Conservation (phyloP, 2,329 filamentous ascomycete species). For the Alternaria sp. region DNA sequence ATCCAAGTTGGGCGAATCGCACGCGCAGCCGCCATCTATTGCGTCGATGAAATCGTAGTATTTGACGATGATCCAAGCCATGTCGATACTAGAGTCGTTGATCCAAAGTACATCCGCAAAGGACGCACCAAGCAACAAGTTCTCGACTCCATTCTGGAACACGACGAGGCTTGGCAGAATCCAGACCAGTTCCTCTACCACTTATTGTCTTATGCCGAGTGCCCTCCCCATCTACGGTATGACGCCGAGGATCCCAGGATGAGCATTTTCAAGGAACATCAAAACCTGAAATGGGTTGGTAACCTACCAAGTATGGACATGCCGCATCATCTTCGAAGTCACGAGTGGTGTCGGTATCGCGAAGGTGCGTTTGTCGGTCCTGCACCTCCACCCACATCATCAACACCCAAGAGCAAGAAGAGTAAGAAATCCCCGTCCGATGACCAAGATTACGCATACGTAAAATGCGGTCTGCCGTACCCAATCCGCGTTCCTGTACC, state of each 20-base stretch:
- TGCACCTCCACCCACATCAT: slow-evolving; percentile 18
- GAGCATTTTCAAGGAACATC: slow-evolving; percentile 77
- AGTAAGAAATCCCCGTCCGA: slow-evolving; percentile 45
- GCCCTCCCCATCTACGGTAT: slow-evolving; percentile 74
- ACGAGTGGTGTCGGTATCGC: slow-evolving; percentile 81
- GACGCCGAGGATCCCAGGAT: slow-evolving; percentile 59
- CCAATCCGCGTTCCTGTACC: slow-evolving; percentile 63
- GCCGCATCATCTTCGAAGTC: slow-evolving; percentile 79
- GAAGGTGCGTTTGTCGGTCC: slow-evolving; percentile 72
- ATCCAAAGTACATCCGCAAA: slow-evolving; percentile 32
- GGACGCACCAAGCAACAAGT: slow-evolving; percentile 55
- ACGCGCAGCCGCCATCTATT: slow-evolving; percentile 82
- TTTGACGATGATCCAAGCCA: slow-evolving; percentile 73
- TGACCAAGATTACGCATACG: slow-evolving; percentile 45
- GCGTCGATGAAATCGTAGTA: slow-evolving; percentile 82
- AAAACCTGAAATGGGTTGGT: slow-evolving; percentile 77
- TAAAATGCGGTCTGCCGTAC: slow-evolving; percentile 61
- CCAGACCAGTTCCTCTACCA: slow-evolving; percentile 83
- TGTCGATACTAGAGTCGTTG: slow-evolving; percentile 35
- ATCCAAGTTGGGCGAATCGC: slow-evolving; percentile 77
- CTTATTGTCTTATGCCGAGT: slow-evolving; percentile 81
- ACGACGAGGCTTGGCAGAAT: slow-evolving; percentile 68
- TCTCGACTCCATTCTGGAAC: slow-evolving; percentile 46
- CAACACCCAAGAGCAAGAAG: slow-evolving; percentile 54
- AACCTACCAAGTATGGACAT: slow-evolving; percentile 81